Conservation (phyloP, 352 stramenopile species). For the Vaucheria bursata region DNA sequence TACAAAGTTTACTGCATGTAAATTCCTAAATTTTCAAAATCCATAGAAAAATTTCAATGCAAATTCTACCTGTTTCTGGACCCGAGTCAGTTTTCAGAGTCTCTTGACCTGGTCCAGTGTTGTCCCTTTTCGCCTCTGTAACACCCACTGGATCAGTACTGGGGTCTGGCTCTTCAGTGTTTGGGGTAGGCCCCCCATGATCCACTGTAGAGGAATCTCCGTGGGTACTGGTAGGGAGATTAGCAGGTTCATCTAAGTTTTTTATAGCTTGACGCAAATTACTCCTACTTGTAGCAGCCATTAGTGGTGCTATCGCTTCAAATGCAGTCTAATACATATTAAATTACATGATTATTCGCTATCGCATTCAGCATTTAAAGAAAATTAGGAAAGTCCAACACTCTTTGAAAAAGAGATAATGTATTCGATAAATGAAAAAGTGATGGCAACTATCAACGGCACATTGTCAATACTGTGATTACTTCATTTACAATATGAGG, state of each 20-base stretch:
- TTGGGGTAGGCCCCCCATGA: not conserved
- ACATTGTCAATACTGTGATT: too few relatives aligned
- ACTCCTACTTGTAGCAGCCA: not conserved
- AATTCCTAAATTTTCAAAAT: too few relatives aligned
- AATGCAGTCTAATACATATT: conserved; percentile 2
- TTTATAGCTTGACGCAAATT: not conserved
- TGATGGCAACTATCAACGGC: conserved; percentile 31
- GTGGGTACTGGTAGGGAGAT: not conserved
- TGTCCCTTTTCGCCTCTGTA: too few relatives aligned
- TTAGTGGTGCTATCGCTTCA: conserved; percentile 1
- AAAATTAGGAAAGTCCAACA: not conserved
- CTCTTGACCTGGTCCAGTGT: too few relatives aligned
- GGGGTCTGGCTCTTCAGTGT: not conserved
- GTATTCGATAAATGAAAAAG: not conserved
- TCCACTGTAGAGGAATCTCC: not conserved
- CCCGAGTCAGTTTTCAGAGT: too few relatives aligned
- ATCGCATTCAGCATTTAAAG: conserved; percentile 1
- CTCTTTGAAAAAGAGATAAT: not conserved
- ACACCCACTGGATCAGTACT: too few relatives aligned
- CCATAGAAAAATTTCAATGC: too few relatives aligned
- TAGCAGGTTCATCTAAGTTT: too few relatives aligned
- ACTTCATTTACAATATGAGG: too few relatives aligned
- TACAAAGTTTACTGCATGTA: too few relatives aligned
- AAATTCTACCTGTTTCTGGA: too few relatives aligned
- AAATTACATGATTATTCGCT: not conserved